These are phyloP conservation scores for Gossypium laxum DNA, from an alignment of 441 rosid species.

Conservation along the genomic window DNA sequence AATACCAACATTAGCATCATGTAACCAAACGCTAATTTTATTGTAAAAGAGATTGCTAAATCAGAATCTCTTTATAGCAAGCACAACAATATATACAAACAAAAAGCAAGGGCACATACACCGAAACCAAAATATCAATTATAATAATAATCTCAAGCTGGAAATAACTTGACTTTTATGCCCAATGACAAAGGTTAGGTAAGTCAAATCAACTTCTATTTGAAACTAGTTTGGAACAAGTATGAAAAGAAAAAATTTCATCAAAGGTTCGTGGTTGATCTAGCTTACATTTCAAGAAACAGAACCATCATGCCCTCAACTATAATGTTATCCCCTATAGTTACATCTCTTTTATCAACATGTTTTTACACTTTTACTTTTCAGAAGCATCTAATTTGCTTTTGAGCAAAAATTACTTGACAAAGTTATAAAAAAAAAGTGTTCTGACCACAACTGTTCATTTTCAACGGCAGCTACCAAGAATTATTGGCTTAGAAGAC, in stretches of 20 bases:
- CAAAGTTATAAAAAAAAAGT: background rate
- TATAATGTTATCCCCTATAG: background rate
- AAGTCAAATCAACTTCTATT: background rate
- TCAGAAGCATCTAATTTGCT: background rate
- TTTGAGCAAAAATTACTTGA: background rate
- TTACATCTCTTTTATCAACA: background rate
- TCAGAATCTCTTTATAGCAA: background rate
- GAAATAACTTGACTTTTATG: background rate
- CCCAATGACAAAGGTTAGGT: background rate
- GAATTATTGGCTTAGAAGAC: background rate
- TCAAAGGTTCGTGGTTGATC: background rate
- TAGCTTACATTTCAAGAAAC: background rate
- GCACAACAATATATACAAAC: background rate
- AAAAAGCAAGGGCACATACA: background rate
- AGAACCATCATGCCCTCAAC: background rate
- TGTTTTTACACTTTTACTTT: background rate
- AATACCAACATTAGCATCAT: conserved; percentile 5
- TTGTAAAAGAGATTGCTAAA: background rate
- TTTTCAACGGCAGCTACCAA: conserved; percentile 2
- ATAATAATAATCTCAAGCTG: background rate
- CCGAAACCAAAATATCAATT: background rate
- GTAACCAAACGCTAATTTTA: background rate
- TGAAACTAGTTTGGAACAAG: background rate
- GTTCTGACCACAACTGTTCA: conserved; percentile 5
- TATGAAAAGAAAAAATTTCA: background rate